Conservation (phyloP, 2,329 filamentous ascomycete species). For the Monosporascus sp. region DNA sequence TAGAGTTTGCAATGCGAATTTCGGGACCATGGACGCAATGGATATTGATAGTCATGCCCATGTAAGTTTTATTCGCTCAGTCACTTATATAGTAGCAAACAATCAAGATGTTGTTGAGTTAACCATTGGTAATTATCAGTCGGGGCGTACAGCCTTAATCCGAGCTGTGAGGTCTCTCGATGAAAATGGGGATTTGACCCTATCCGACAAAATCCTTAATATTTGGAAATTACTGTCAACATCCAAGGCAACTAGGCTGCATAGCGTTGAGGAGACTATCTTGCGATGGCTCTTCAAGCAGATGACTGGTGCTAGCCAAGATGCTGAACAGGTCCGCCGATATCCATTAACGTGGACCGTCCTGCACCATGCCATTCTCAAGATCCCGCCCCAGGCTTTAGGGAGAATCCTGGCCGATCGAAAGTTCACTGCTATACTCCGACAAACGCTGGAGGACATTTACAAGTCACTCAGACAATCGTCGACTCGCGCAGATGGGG, state of each 20-base stretch:
- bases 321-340: constrained; percentile 48
- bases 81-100: background rate
- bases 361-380: constrained; percentile 53
- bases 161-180: constrained; percentile 52
- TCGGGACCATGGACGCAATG: constrained; percentile 15
- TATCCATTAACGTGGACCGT: constrained; percentile 58
- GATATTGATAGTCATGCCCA: constrained; percentile 18
- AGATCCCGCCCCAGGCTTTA: constrained; percentile 65
- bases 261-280: constrained; percentile 52
- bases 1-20: constrained; percentile 16
- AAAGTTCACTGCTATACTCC: constrained; percentile 61
- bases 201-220: constrained; percentile 42
- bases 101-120: background rate
- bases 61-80: constrained; percentile 8
- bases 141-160: constrained; percentile 37
- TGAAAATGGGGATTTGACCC: constrained; percentile 39
- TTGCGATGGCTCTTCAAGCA: constrained; percentile 60
- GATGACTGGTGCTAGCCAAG: constrained; percentile 45
- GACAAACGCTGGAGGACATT: constrained; percentile 59
- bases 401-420: constrained; percentile 68
- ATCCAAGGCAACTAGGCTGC: constrained; percentile 38
- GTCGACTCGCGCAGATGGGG: constrained; percentile 5
- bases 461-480: constrained; percentile 26
- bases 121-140: constrained; percentile 13
- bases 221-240: constrained; percentile 46